These are phyloP conservation scores for Aspergillus candidus DNA, from an alignment of 2,329 filamentous ascomycete species.

Conservation along the genomic window DNA sequence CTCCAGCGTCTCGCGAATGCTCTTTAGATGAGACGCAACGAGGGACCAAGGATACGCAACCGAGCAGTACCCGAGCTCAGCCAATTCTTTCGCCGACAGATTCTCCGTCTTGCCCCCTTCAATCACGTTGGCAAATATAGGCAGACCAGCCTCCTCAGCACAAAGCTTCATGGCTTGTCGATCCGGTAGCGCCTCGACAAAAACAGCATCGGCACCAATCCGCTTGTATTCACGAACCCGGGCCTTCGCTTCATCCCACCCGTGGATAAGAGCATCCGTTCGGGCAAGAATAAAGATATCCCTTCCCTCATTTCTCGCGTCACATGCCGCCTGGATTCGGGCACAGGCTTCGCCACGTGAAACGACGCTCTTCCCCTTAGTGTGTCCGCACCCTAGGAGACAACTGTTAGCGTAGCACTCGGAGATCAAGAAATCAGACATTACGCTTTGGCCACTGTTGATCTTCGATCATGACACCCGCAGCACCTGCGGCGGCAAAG, in stretches of 20 bases:
- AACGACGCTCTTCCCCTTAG: slow-evolving; percentile 44
- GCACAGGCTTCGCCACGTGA: slow-evolving; percentile 43
- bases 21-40: slow-evolving; percentile 7
- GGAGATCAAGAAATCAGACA: neutral
- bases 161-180: slow-evolving; percentile 38
- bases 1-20: slow-evolving; percentile 23
- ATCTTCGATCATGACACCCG: slow-evolving; percentile 42
- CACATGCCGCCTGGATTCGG: slow-evolving; percentile 42
- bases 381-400: slow-evolving; percentile 40
- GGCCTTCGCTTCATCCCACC: slow-evolving; percentile 42
- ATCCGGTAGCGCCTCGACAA: slow-evolving; percentile 43
- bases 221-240: slow-evolving; percentile 38
- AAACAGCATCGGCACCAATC: slow-evolving; percentile 44
- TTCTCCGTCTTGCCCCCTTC: slow-evolving; percentile 41
- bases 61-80: slow-evolving; percentile 34
- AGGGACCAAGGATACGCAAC: slow-evolving; percentile 42
- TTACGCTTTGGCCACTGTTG: slow-evolving; percentile 46
- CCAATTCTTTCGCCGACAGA: slow-evolving; percentile 35
- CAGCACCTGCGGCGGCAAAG: slow-evolving; percentile 38
- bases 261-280: slow-evolving; percentile 35
- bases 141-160: slow-evolving; percentile 33
- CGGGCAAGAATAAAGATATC: slow-evolving; percentile 45
- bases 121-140: slow-evolving; percentile 43
- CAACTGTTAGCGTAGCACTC: neutral
- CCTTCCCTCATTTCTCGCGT: slow-evolving; percentile 40